phyloP scores from a whole-genome alignment of 306 rosid species.

The Fragaria ananassa region DNA sequence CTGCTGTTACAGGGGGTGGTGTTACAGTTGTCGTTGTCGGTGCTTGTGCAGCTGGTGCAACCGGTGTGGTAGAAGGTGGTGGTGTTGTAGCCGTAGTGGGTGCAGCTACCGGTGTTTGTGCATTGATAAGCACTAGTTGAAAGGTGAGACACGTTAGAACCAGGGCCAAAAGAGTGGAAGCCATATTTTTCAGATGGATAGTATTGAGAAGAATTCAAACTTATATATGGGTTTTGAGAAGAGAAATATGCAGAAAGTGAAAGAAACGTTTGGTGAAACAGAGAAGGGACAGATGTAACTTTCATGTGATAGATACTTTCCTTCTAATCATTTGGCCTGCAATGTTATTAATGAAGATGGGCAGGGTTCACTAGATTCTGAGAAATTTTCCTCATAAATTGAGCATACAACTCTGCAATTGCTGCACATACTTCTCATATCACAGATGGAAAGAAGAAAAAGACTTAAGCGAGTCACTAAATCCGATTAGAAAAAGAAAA shows the following conservation, averaged over 20 bases:
- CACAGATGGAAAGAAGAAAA: not conserved
- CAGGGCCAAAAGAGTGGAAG: constrained; percentile 25
- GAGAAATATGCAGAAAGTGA: not conserved
- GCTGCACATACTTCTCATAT: not conserved
- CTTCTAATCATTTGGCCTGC: constrained; percentile 29
- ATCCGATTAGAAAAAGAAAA: not conserved
- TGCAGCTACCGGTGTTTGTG: constrained; percentile 39
- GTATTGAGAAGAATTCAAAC: not conserved
- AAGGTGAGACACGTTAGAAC: constrained; percentile 23
- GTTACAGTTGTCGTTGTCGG: constrained; percentile 37
- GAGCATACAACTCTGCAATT: not conserved
- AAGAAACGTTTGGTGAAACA: constrained; percentile 28
- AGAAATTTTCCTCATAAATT: not conserved
- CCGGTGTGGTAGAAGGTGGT: constrained; percentile 45
- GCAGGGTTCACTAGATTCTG: not conserved
- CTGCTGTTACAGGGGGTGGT: constrained; percentile 42
- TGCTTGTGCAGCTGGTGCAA: constrained; percentile 32
- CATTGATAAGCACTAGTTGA: constrained; percentile 23
- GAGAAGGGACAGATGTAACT: constrained; percentile 31
- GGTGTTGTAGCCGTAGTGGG: constrained; percentile 30
- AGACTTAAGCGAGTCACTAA: not conserved
- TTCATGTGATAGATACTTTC: constrained; percentile 48
- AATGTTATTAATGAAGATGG: not conserved
- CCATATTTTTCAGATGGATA: constrained; percentile 29
- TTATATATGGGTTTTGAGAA: constrained; percentile 12